Evolutionary conservation across 352 stramenopile species (phyloP).

Genomic region (Thalassiosira ordinaria): DNA sequence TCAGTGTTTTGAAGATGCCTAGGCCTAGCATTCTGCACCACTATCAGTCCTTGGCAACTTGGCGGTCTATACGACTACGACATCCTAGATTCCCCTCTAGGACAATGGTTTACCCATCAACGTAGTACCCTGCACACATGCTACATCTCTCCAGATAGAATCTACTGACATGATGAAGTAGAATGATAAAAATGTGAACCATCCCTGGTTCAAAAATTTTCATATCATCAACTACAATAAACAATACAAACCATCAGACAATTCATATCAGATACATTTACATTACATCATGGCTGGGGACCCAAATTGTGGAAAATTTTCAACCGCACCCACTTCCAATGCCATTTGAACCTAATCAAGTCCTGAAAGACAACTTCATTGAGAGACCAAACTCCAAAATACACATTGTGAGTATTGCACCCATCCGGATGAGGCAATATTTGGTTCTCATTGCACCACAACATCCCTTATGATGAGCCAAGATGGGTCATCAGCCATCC

Average conservation of each 20-base stretch:
- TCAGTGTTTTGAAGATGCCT: neutral
- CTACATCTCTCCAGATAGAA: constrained; percentile 19
- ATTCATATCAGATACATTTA: too few relatives aligned
- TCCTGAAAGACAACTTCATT: neutral
- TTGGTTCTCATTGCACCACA: too few relatives aligned
- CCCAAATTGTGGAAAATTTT: neutral
- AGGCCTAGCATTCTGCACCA: too few relatives aligned
- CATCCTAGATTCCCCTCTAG: neutral
- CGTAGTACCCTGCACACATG: neutral
- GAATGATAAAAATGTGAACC: neutral
- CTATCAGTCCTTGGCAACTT: too few relatives aligned
- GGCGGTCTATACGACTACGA: neutral
- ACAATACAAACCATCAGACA: too few relatives aligned
- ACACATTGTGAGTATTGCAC: neutral
- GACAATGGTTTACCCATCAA: neutral
- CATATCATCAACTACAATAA: too few relatives aligned
- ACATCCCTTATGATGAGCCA: too few relatives aligned
- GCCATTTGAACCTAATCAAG: neutral
- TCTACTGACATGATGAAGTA: neutral
- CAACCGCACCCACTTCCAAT: neutral
- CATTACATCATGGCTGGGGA: neutral
- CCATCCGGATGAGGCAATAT: neutral
- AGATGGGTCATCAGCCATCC: too few relatives aligned
- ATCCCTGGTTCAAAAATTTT: neutral
- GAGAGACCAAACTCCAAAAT: neutral